A percentile compares a stretch with the other conserved stretches of the same genome.
phyloP scores from a whole-genome alignment of 2,329 filamentous ascomycete genomes.

The Rutstroemia sydowiana region DNA sequence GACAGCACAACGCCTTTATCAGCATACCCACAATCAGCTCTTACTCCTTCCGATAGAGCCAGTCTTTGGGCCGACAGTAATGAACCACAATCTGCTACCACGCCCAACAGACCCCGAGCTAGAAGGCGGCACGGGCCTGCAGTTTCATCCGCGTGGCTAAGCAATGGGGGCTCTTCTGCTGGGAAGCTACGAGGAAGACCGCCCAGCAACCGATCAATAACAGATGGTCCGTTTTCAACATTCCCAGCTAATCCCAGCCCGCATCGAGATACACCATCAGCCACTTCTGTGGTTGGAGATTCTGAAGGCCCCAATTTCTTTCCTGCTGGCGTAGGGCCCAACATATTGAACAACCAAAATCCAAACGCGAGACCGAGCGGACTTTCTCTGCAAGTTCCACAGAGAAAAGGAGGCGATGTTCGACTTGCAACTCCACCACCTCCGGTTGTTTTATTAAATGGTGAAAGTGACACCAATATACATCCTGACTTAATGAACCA shows the following conservation, averaged over 20 bases:
- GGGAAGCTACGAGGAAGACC: slow-evolving; percentile 75
- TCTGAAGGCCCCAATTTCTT: slow-evolving; percentile 32
- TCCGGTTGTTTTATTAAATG: slow-evolving; percentile 42
- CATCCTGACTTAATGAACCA: slow-evolving; percentile 25
- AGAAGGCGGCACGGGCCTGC: slow-evolving; percentile 70
- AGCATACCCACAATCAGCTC: slow-evolving; percentile 71
- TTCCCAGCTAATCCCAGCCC: slow-evolving; percentile 55
- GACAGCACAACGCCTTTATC: slow-evolving; percentile 54
- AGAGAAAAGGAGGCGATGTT: slow-evolving; percentile 52
- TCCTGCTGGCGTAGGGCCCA: slow-evolving; percentile 20
- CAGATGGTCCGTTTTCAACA: slow-evolving; percentile 61
- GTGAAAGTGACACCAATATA: slow-evolving; percentile 27
- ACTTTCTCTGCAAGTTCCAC: slow-evolving; percentile 56
- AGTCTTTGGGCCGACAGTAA: slow-evolving; percentile 36
- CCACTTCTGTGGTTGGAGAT: slow-evolving; percentile 38
- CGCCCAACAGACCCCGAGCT: slow-evolving; percentile 50
- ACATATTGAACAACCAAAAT: slow-evolving; percentile 11
- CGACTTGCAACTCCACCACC: slow-evolving; percentile 50
- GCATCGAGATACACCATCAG: slow-evolving; percentile 34
- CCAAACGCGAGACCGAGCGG: slow-evolving; percentile 37
- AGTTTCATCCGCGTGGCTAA: slow-evolving; percentile 85
- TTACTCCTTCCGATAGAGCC: slow-evolving; percentile 54
- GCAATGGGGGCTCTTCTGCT: slow-evolving; percentile 50
- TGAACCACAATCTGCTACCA: slow-evolving; percentile 69
- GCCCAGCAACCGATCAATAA: slow-evolving; percentile 60